Conservation (phyloP, 495 filamentous ascomycete species). For the Hyphodiscus hymeniophilus region DNA sequence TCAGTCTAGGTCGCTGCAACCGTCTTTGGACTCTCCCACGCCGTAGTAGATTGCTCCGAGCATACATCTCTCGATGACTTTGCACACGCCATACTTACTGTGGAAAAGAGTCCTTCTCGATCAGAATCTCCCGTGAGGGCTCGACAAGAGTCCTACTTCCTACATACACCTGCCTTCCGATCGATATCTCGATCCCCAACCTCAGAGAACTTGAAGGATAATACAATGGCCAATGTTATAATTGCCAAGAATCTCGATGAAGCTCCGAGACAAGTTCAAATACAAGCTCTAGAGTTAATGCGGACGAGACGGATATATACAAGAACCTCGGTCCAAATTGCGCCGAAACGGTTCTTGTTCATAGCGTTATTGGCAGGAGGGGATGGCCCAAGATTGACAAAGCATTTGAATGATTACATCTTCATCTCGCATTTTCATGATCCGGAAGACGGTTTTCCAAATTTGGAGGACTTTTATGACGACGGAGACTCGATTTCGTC, state of each 20-base stretch:
- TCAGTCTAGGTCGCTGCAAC: constrained; percentile 48
- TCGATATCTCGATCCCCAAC: constrained; percentile 19
- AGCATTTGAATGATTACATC: constrained; percentile 70
- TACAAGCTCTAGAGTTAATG: constrained; percentile 82
- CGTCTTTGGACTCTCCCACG: constrained; percentile 62
- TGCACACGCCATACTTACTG: constrained; percentile 51
- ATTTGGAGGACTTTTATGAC: constrained; percentile 52
- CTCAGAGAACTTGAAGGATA: constrained; percentile 21
- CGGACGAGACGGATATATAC: constrained; percentile 71
- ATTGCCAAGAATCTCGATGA: constrained; percentile 72
- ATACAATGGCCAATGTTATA: constrained; percentile 64
- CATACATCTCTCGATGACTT: constrained; percentile 76
- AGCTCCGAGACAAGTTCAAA: constrained; percentile 65
- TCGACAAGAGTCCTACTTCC: constrained; percentile 24
- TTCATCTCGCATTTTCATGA: constrained; percentile 85
- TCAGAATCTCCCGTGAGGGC: constrained; percentile 28
- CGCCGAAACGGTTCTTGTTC: constrained; percentile 75
- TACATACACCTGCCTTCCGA: constrained; percentile 15
- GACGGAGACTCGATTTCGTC: constrained; percentile 28
- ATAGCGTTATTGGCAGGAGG: constrained; percentile 55
- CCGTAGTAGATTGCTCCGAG: constrained; percentile 60
- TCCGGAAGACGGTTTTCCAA: constrained; percentile 58
- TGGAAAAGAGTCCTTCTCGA: constrained; percentile 28
- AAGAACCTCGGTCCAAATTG: constrained; percentile 57
- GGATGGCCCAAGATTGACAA: constrained; percentile 35